These are phyloP conservation scores for Gossypium schwendimanii DNA, from an alignment of 441 rosid species.

Conservation along the genomic window DNA sequence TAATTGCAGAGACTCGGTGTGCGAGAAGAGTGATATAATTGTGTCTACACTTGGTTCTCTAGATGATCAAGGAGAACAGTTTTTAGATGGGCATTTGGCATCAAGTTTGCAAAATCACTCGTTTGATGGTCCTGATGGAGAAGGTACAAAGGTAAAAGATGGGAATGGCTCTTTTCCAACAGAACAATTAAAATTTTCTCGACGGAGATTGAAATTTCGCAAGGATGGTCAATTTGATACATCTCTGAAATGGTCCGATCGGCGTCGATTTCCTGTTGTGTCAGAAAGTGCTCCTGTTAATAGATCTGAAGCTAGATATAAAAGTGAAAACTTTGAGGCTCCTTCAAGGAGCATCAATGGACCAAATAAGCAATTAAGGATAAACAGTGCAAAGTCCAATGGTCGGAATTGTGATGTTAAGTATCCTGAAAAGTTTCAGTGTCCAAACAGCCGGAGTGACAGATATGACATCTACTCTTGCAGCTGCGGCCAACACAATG, in stretches of 20 bases:
- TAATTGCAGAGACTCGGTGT: conserved; percentile 37
- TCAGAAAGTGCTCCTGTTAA: conserved; percentile 45
- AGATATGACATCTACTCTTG: conserved; percentile 57
- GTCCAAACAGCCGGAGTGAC: conserved; percentile 44
- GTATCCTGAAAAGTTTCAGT: conserved; percentile 49
- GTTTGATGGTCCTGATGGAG: conserved; percentile 44
- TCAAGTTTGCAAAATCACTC: conserved; percentile 21
- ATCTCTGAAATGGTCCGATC: conserved; percentile 54
- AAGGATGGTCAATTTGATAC: conserved; percentile 52
- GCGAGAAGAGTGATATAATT: conserved; percentile 39
- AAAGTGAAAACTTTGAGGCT: conserved; percentile 45
- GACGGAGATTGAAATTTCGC: conserved; percentile 40
- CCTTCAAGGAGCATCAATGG: conserved; percentile 52
- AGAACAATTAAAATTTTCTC: conserved; percentile 48
- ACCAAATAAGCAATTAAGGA: conserved; percentile 40
- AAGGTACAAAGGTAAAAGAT: conserved; percentile 40
- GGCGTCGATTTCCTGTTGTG: conserved; percentile 36
- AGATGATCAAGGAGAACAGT: conserved; percentile 2
- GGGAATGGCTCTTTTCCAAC: conserved; percentile 39
- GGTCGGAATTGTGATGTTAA: conserved; percentile 43
- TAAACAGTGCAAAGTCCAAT: conserved; percentile 42
- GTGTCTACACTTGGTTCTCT: conserved; percentile 29
- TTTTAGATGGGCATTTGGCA: neutral
- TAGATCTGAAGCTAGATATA: conserved; percentile 50
- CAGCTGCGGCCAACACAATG: conserved; percentile 53